Percentiles rank a stretch among this genome's conserved stretches.
phyloP scores from a whole-genome alignment of 106 monocot species.

The Phalaenopsis equestris region DNA sequence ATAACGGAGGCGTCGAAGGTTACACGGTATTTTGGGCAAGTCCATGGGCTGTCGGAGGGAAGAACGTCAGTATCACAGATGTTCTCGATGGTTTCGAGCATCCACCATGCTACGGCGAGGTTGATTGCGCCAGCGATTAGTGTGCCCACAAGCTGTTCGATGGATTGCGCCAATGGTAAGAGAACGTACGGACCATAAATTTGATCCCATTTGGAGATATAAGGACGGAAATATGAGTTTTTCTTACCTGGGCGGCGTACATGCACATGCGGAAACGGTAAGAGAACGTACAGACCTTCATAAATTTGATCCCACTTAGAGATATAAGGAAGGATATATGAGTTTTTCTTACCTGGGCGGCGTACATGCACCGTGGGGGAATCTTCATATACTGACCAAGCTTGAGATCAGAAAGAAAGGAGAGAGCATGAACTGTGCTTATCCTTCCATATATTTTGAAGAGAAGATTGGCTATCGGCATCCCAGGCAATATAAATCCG shows the following conservation, averaged over 20 bases:
- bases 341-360: slow-evolving; percentile 47
- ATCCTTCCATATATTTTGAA: slow-evolving; percentile 93
- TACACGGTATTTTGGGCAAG: slow-evolving; percentile 82
- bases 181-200: no score
- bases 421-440: slow-evolving; percentile 82
- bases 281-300: no score
- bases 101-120: slow-evolving; percentile 91
- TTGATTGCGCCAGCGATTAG: slow-evolving; percentile 61
- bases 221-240: slow-evolving; percentile 14
- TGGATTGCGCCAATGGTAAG: no score
- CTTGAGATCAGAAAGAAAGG: slow-evolving; percentile 87
- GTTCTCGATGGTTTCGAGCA: slow-evolving; percentile 72
- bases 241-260: slow-evolving; percentile 54
- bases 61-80: slow-evolving; percentile 66
- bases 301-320: no score
- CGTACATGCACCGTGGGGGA: slow-evolving; percentile 87
- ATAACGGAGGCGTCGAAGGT: slow-evolving; percentile 91
- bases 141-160: slow-evolving; percentile 39
- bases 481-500: slow-evolving; percentile 80
- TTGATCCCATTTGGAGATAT: no score
- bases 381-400: slow-evolving; percentile 98
- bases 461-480: slow-evolving; percentile 79
- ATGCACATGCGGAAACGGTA: slow-evolving; percentile 23
- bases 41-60: slow-evolving; percentile 85
- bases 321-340: no score